Conservation (phyloP, 1,139 yeast genomes). For the Blastobotrys elegans region DNA sequence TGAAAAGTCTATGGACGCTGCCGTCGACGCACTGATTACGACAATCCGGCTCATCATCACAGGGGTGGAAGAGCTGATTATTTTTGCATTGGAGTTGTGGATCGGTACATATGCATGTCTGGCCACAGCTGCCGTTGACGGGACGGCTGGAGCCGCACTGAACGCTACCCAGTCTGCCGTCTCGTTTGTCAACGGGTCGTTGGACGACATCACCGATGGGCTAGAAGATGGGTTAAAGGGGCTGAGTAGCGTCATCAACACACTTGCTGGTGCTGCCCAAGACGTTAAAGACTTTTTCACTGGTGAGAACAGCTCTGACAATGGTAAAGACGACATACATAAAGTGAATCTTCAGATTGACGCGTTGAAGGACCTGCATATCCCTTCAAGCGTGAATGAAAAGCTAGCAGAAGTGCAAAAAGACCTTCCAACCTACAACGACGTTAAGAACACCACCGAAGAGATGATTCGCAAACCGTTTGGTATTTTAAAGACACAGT, state of each 20-base stretch:
- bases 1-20: slow-evolving; percentile 41
- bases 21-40: slow-evolving; percentile 43
- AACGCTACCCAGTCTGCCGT: slow-evolving; percentile 66
- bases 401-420: slow-evolving; percentile 44
- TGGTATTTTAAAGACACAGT: slow-evolving; percentile 42
- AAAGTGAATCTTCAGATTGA: slow-evolving; percentile 53
- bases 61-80: slow-evolving; percentile 53
- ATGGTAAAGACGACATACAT: slow-evolving; percentile 36
- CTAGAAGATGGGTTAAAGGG: slow-evolving; percentile 49
- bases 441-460: slow-evolving; percentile 49
- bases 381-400: slow-evolving; percentile 56
- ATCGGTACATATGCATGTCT: slow-evolving; percentile 86
- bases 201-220: slow-evolving; percentile 53
- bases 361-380: slow-evolving; percentile 51
- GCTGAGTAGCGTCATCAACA: slow-evolving; percentile 46
- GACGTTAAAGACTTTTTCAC: slow-evolving; percentile 53
- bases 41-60: slow-evolving; percentile 44
- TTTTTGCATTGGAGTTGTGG: slow-evolving; percentile 65
- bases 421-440: slow-evolving; percentile 54
- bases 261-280: slow-evolving; percentile 37
- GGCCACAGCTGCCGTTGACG: slow-evolving; percentile 64
- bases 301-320: slow-evolving; percentile 41
- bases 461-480: slow-evolving; percentile 50
- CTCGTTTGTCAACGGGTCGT: slow-evolving; percentile 54
- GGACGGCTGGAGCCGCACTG: slow-evolving; percentile 66